phyloP scores from a whole-genome alignment of 176 grass and related monocot species.

The Phragmites australis region DNA sequence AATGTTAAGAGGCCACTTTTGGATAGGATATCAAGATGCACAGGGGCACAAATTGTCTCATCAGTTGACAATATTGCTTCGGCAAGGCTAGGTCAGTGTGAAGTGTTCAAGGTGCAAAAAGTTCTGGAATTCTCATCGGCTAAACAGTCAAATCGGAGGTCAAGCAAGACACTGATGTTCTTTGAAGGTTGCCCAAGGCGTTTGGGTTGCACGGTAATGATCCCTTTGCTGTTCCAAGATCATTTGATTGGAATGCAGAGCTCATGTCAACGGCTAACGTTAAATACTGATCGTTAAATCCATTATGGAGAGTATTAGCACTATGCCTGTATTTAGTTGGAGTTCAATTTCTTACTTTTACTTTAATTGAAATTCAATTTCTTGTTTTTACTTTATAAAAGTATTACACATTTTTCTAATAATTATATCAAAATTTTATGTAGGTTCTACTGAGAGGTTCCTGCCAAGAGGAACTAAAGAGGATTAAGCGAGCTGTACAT shows the following conservation, averaged over 20 bases:
- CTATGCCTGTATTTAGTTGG: neutral
- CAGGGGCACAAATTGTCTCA: conserved; percentile 82
- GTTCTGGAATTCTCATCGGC: conserved; percentile 50
- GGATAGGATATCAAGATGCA: conserved; percentile 92
- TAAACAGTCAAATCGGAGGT: conserved; percentile 47
- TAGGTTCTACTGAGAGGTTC: conserved; percentile 89
- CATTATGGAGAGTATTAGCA: conserved; percentile 4
- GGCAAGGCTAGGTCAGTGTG: conserved; percentile 67
- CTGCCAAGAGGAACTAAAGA: conserved; percentile 77
- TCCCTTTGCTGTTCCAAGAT: conserved; percentile 2
- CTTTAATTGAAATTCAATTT: neutral
- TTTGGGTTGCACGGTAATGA: conserved; percentile 90
- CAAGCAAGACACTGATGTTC: conserved; percentile 85
- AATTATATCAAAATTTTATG: conserved; percentile 15
- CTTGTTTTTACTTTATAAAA: neutral
- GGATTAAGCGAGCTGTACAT: conserved; percentile 74
- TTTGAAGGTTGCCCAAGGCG: conserved; percentile 90
- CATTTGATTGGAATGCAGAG: conserved; percentile 11
- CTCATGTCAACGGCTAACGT: conserved; percentile 20
- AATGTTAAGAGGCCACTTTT: conserved; percentile 89
- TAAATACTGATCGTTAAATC: conserved; percentile 17
- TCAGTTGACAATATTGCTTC: conserved; percentile 64
- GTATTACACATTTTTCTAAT: conserved; percentile 10
- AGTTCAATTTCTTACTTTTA: conserved; percentile 22
- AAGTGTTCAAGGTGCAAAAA: conserved; percentile 77